These are phyloP conservation scores for Oldenlandia corymbosa DNA, from an alignment of 257 asterid species.

Conservation along the genomic window DNA sequence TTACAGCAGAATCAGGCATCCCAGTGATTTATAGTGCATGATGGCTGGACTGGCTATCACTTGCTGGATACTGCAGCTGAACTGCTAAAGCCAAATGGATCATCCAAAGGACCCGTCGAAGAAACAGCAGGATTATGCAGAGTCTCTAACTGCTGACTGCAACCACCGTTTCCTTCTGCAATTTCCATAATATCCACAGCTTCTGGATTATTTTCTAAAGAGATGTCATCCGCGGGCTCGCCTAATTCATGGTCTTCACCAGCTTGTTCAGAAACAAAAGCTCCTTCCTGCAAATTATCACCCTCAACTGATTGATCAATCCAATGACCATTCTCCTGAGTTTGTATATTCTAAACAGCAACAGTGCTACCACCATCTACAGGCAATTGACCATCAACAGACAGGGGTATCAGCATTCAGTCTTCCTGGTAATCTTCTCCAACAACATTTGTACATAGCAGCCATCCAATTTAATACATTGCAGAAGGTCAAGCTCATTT, in stretches of 20 bases:
- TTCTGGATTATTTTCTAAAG: conserved; percentile 20
- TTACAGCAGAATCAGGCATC: conserved; percentile 34
- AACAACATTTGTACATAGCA: conserved; percentile 29
- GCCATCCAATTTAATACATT: not conserved
- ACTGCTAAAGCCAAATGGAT: conserved; percentile 25
- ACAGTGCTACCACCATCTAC: conserved; percentile 39
- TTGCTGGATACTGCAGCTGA: conserved; percentile 34
- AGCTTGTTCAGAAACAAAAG: conserved; percentile 41
- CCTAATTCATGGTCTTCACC: conserved; percentile 37
- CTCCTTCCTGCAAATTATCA: conserved; percentile 35
- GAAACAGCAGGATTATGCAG: conserved; percentile 29
- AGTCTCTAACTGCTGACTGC: conserved; percentile 31
- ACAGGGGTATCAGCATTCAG: conserved; percentile 47
- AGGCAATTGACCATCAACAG: conserved; percentile 39
- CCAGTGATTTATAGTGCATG: conserved; percentile 38
- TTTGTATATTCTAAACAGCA: conserved; percentile 27
- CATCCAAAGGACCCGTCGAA: conserved; percentile 23
- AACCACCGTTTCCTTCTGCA: conserved; percentile 44
- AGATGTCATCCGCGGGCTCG: conserved; percentile 36
- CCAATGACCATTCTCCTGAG: conserved; percentile 29
- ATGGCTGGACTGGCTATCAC: conserved; percentile 39
- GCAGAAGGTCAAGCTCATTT: not conserved
- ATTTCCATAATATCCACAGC: conserved; percentile 59
- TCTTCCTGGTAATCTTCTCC: conserved; percentile 39
- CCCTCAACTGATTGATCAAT: conserved; percentile 38